Evolutionary conservation across 2,329 filamentous ascomycete species (phyloP).

Genomic region (Colletotrichum sp.): DNA sequence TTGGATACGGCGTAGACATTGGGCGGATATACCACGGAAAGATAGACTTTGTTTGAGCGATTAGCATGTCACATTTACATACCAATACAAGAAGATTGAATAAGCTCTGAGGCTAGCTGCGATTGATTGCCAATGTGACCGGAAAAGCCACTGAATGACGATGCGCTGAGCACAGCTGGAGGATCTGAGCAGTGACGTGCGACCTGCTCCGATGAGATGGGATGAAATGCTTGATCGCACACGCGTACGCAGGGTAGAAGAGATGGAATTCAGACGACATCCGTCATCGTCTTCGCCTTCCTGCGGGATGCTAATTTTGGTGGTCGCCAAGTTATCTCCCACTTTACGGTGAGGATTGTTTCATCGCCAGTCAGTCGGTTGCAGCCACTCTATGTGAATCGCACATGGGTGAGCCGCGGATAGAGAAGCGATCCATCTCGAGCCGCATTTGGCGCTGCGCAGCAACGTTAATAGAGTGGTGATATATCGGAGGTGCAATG

Average conservation of each 20-base stretch:
- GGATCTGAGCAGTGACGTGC: background rate
- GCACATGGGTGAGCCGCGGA: background rate
- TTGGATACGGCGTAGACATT: slow-evolving; percentile 62
- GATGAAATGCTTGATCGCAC: background rate
- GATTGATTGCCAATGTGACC: background rate
- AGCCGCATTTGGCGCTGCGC: background rate
- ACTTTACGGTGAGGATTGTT: background rate
- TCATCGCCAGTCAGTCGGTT: background rate
- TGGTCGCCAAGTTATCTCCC: background rate
- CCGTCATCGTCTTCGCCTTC: background rate
- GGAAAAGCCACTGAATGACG: background rate
- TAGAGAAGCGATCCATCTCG: background rate
- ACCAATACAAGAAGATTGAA: background rate
- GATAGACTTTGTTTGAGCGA: background rate
- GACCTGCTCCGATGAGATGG: background rate
- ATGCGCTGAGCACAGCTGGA: background rate
- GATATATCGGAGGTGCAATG: background rate
- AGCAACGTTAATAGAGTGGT: background rate
- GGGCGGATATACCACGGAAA: background rate
- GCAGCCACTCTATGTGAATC: background rate
- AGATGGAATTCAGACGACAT: background rate
- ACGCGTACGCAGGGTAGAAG: background rate
- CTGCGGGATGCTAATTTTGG: background rate
- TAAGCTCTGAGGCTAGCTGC: background rate
- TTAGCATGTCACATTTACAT: background rate